Evolutionary conservation across 2,329 filamentous ascomycete species (phyloP).

Genomic region (Calonectria crousiana): DNA sequence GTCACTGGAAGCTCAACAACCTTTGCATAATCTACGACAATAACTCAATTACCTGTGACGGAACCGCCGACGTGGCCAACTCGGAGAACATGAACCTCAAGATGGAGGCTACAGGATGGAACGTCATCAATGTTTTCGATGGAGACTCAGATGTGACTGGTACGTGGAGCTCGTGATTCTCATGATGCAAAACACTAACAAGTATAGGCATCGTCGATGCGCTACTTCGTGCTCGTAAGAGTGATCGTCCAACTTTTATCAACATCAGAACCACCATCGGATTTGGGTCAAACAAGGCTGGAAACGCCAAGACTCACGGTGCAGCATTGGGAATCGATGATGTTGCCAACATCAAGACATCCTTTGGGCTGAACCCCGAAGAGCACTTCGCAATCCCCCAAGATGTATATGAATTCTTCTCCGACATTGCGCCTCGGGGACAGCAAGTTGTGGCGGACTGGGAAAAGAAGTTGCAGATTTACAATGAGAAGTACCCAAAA

Average conservation of each 20-base stretch:
- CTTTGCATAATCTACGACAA: constrained; percentile 71
- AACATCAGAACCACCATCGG: constrained; percentile 69
- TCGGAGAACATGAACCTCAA: constrained; percentile 69
- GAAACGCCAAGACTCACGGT: constrained; percentile 67
- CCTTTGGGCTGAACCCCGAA: constrained; percentile 50
- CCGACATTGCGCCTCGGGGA: constrained; percentile 57
- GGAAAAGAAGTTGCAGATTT: constrained; percentile 56
- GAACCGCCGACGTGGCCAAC: constrained; percentile 64
- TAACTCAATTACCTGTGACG: constrained; percentile 71
- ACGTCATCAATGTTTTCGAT: constrained; percentile 66
- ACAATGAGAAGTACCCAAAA: constrained; percentile 60
- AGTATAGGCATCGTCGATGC: constrained; percentile 53
- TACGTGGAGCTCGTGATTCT: not conserved
- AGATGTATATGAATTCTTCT: constrained; percentile 64
- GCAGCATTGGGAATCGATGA: constrained; percentile 67
- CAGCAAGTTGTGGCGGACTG: constrained; percentile 60
- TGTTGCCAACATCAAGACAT: constrained; percentile 55
- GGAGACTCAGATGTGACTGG: constrained; percentile 61
- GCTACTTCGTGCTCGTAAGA: constrained; percentile 55
- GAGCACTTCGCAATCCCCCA: constrained; percentile 53
- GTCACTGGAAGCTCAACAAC: constrained; percentile 67
- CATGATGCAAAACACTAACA: not conserved
- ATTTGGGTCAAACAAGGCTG: constrained; percentile 60
- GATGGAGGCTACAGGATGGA: constrained; percentile 68
- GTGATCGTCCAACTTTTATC: constrained; percentile 67